Percentiles rank a stretch among this genome's conserved stretches.
Conservation (phyloP, 108 stramenopile species). For the Cyclotella sp. region DNA sequence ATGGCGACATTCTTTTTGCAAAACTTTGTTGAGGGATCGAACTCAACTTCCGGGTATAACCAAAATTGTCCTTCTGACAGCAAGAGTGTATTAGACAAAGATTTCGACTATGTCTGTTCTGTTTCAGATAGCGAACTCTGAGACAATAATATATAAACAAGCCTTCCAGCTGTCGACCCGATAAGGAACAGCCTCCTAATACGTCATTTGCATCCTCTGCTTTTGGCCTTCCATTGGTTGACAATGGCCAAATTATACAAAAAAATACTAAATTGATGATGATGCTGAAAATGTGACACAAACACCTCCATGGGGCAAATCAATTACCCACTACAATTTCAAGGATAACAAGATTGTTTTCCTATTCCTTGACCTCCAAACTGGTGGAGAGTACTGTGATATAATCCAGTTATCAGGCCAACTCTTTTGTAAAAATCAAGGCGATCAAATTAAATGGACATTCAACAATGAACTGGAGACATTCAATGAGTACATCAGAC, state of each 20-base stretch:
- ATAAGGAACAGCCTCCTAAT: background rate
- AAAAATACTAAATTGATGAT: no score
- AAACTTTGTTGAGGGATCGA: background rate
- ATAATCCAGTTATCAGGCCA: slow-evolving; percentile 6
- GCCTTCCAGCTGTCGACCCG: background rate
- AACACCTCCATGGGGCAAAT: background rate
- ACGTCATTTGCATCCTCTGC: background rate
- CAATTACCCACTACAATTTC: background rate
- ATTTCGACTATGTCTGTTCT: slow-evolving; percentile 1
- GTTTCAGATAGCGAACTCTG: background rate
- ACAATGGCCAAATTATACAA: no score
- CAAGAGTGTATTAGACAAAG: slow-evolving; percentile 5
- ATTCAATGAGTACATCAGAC: slow-evolving; percentile 5
- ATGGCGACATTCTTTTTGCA: background rate
- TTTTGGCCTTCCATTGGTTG: slow-evolving; percentile 1
- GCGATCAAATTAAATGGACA: background rate
- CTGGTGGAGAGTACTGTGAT: slow-evolving; percentile 8
- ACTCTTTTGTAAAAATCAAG: background rate
- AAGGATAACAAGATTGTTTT: background rate
- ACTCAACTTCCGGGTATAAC: background rate
- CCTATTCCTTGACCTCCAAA: background rate
- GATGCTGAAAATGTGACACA: no score
- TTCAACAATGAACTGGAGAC: background rate
- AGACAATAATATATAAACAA: background rate
- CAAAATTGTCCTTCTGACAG: background rate